Evolutionary conservation across 179 eudicot species (phyloP), one percentile per base, ranked within the genome.

Genomic region (Carnegiea gigantea): DNA sequence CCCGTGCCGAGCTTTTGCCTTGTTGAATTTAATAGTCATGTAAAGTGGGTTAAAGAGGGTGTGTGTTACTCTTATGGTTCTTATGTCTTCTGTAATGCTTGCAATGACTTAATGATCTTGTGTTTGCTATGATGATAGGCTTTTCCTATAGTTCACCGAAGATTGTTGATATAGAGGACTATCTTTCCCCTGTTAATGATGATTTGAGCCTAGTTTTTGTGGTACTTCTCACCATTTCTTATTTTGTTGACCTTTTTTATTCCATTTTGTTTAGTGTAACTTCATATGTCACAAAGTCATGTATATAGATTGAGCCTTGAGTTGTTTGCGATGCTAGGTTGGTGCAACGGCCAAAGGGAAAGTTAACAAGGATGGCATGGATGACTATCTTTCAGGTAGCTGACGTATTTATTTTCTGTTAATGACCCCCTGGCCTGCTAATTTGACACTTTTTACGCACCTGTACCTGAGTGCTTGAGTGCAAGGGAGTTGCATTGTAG

Each of bases 341-440:
- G 86, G 86, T 60, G 24, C 83, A 59, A 84, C 77, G 86, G 81
- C 65, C 18, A 28, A 80, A 0, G 83, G 86, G 12, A 62, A 77
- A 80, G 83, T 84, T 74, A 80, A 73, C 68, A 71, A 77, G 80
- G 83, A 80, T 9, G 64, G 10, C 33, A 84, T 36, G 59, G 72
- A 53, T 80, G 86, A 84, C 77, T 80, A 84, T 59, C 80, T 84
- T 76, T 84, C 86, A 77, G 86, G 86, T 84, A 82, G 20, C 43
- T 68, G 43, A 13, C 20, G 13, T 30, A 13, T 30, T 20, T 30
- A 10, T 68, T 68, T 30, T 40, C 44, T 40, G 44, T 40, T 40
- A 28, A n/a, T 13, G 6, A 12, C 38, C 38, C 71, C 68, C 3
- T 33, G 12, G 68, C 28, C 68, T 24, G 1, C 38, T 65, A 28